Percentiles rank a stretch among this genome's conserved stretches.
These are phyloP conservation scores for Triangularia setosa DNA, from an alignment of 2,329 filamentous ascomycete genomes.

Conservation along the genomic window DNA sequence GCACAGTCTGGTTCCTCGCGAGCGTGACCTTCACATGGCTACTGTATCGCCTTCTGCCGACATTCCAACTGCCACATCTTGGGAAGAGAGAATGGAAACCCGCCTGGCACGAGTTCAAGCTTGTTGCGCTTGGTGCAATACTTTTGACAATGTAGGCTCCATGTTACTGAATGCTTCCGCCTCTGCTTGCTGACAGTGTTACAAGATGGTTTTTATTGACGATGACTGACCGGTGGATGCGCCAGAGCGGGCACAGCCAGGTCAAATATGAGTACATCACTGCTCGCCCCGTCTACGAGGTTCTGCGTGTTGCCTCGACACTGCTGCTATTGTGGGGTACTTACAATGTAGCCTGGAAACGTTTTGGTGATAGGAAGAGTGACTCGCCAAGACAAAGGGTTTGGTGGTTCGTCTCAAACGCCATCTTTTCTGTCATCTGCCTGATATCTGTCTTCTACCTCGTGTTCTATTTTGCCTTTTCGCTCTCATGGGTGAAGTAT, in stretches of 20 bases:
- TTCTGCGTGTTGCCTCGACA: background rate
- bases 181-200: background rate
- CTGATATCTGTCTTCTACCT: background rate
- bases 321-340: background rate
- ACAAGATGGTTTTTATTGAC: background rate
- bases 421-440: background rate
- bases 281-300: background rate
- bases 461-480: background rate
- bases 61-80: background rate
- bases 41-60: background rate
- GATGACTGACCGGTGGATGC: background rate
- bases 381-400: background rate
- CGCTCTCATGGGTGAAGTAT: background rate
- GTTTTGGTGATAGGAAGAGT: background rate
- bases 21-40: background rate
- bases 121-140: background rate
- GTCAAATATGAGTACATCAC: background rate
- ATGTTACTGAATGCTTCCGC: background rate
- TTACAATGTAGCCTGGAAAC: background rate
- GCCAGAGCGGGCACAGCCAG: background rate
- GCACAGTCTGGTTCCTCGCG: background rate
- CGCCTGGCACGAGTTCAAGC: conserved; percentile 5
- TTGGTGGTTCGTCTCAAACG: background rate
- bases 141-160: conserved; percentile 7
- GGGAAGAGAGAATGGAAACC: background rate